Base-by-base conservation (phyloP, 192 early-diverging fungal species). In the Coemansia interrupta region DNA sequence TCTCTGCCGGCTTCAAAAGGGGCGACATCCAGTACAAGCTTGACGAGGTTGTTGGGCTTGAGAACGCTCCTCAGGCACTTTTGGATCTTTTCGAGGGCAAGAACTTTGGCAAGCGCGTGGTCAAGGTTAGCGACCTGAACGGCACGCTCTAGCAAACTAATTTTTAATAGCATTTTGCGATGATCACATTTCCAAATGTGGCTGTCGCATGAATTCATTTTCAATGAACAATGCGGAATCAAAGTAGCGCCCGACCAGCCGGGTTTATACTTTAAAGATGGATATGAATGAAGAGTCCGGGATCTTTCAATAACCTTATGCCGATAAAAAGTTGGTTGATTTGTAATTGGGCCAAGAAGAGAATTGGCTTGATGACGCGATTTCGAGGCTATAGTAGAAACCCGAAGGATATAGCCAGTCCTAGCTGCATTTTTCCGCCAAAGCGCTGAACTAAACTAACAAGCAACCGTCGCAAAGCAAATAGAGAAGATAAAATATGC, bases 41-140 rank as follows among this genome's bases (percentile, higher is more conserved):
- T 18, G 64, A 80, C 39, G 56, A 88, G 55, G 56, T 57, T 26
- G 73, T 85, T 39, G 90, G 90, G 12, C 68, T 92, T 32, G 89
- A 89, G 51, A 82, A 63, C 45, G 82, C 85, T n/a, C 83, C 81
- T 17, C 48, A 62, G 43, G 86, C 84, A 18, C 73, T 89, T 15
- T 43, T 85, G 40, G 82, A 82, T 28, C 66, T 86, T 49, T 73
- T 85, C 23, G 60, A 77, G 13, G 86, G 86, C 58, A 85, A 72
- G 22, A 86, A 86, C 75, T 86, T 85, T 78, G 88, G 88, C 50
- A 90, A 86, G 73, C 60, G 67, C 19, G 68, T 84, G 24, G 81
- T 87, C 46, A 81, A 83, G 57, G 64, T 83, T 17, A 12, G 15
- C 26, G 50, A 28, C 12, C 10, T 20, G 15, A 1, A 7, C 1